phyloP scores from a whole-genome alignment of 805 yeast genomes.

The Metschnikowia similis region DNA sequence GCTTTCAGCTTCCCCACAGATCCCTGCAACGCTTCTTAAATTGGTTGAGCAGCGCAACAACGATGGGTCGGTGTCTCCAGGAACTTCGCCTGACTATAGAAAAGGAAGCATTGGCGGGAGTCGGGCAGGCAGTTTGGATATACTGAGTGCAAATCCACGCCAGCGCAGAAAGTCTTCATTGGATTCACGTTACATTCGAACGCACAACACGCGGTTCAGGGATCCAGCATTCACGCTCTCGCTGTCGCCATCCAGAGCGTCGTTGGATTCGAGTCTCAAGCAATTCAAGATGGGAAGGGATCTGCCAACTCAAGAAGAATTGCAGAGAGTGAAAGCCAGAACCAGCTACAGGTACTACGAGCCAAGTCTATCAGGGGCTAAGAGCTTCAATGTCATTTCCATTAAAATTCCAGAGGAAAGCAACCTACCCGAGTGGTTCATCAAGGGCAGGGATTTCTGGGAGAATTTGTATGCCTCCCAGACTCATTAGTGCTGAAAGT shows the following conservation, averaged over 20 bases:
- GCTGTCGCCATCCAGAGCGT: conserved; percentile 12
- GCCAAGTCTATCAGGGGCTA: conserved; percentile 32
- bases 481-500: not conserved
- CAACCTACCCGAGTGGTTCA: conserved; percentile 74
- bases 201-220: conserved; percentile 19
- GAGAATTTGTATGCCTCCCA: conserved; percentile 31
- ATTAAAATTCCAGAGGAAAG: conserved; percentile 58
- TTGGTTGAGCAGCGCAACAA: conserved; percentile 47
- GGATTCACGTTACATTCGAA: conserved; percentile 27
- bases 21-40: conserved; percentile 56
- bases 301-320: conserved; percentile 7
- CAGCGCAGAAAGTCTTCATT: conserved; percentile 24
- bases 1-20: conserved; percentile 63
- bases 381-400: conserved; percentile 36
- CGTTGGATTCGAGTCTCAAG: conserved; percentile 13
- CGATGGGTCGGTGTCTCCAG: conserved; percentile 23
- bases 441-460: conserved; percentile 61
- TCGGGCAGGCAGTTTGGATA: conserved; percentile 22
- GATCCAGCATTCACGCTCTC: conserved; percentile 12
- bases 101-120: conserved; percentile 10
- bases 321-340: conserved; percentile 17
- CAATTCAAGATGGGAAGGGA: conserved; percentile 11
- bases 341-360: conserved; percentile 39
- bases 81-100: conserved; percentile 27
- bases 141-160: conserved; percentile 1